Base-by-base conservation (phyloP, 225 moss, liverwort and hornwort species). In the Polytrichum commune region DNA sequence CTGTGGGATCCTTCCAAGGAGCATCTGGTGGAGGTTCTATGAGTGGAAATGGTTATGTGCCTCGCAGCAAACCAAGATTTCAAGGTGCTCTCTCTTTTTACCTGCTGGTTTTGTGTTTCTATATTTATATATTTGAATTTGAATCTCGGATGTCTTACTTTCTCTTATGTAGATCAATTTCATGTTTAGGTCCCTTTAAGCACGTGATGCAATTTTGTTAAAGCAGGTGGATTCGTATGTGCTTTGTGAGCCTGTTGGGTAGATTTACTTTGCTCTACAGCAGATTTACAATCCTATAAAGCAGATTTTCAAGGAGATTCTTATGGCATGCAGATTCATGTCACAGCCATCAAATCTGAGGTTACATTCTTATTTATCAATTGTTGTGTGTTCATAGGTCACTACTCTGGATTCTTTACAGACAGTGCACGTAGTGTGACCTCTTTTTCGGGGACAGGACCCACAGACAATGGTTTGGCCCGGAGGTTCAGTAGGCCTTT, bases 51-150 rank as follows among this genome's bases (percentile, higher is more conserved):
- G 30, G 64, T 46, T 79, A 74, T 76, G 71, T 63, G 24, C 78
- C 77, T 76, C 86, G 83, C 27, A 83, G 80, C 58, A 86, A 86
- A 57, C 86, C 80, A 68, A 86, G 78, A 67, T 80, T 86, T 64
- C 86, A 86, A 83, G 86, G 83, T 78, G 28, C 8, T 35, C 46
- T 62, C 25, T 70, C n/a, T 13, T 46, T 66, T 38, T 46, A n/a
- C 33, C 5, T 53, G 46, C 46, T 16, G 46, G 10, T 46, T 16
- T 46, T 16, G 13, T 46, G 13, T 30, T 7, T 29, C 20, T 5
- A 28, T 7, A 19, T 30, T 29, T 64, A 5, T 5, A 2, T 28
- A 4, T 20, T 19, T 28, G 32, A n/a, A 60, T 60, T 20, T 7
- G n/a, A 60, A n/a, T 2, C 18, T 26, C 2, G 18, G 13, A 13